Base-by-base conservation (phyloP, 108 stramenopile species). In the Nitzschia sp. region DNA sequence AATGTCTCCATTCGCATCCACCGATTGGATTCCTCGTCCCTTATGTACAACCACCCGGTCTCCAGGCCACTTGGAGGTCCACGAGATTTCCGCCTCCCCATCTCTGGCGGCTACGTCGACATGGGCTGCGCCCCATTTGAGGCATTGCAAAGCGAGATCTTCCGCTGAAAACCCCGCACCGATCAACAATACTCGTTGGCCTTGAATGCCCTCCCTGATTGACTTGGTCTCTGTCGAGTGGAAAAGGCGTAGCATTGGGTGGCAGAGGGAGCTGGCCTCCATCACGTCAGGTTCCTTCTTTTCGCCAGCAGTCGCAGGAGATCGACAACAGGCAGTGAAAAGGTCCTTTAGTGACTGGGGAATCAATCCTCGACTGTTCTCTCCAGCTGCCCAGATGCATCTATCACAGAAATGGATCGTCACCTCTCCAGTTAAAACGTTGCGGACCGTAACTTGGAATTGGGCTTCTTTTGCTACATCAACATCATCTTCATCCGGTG, bases 371-470 rank as follows among this genome's bases (percentile, higher is more conserved):
- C 26, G 33, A 0, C 82, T 76, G 64, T 89, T 83, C 4, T 47
- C 31, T 9, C 89, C 89, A 19, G 63, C 81, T 15, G 89, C 82
- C 89, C 89, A 90, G 19, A 90, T 74, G 64, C 84, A 85, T 42
- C 79, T 78, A 38, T 90, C 89, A 74, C 77, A 90, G 6, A 30
- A 19, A 8, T 36, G 8, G 6, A 11, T 60, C 4, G 64, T 25
- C 57, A 46, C 45, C 15, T 34, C 32, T 26, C 38, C 54, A 32
- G 72, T 79, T 4, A 11, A 18, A 15, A 25, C 25, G 62, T 85
- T 49, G 0, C 33, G 46, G 0, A 58, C 48, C 3, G 67, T 54
- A 1, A 88, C 58, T 15, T 56, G 28, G 51, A 87, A 84, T 19
- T 23, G 21, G n/a, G 17, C 21, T 4, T 23, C 21, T 19, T 23